phyloP scores from a whole-genome alignment of 2,329 filamentous ascomycete species.

The Pseudophaeomoniella oleicola region DNA sequence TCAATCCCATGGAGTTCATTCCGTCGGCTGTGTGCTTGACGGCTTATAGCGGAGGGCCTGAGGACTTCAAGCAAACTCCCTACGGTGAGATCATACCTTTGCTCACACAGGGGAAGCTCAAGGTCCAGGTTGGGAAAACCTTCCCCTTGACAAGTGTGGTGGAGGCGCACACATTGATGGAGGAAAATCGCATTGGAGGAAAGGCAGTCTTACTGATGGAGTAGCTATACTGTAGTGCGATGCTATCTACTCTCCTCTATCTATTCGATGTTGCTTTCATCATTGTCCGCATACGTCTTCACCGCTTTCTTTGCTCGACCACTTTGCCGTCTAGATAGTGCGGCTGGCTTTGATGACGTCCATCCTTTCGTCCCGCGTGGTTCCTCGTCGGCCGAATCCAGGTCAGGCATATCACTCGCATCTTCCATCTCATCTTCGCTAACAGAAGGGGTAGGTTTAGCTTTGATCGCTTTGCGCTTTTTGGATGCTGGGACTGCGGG shows the following conservation, averaged over 20 bases:
- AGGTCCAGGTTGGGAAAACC: conserved; percentile 25
- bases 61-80: conserved; percentile 27
- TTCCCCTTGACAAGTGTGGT: conserved; percentile 31
- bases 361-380: not conserved
- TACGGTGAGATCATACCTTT: conserved; percentile 23
- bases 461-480: conserved; percentile 7
- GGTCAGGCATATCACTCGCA: conserved; percentile 22
- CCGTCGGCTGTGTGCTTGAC: conserved; percentile 26
- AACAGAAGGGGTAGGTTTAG: conserved; percentile 1
- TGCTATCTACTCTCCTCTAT: too few relatives aligned
- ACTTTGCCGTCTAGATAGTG: conserved; percentile 6
- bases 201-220: conserved; percentile 25
- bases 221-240: not conserved
- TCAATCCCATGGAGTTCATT: conserved; percentile 29
- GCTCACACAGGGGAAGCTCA: conserved; percentile 23
- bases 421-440: conserved; percentile 16
- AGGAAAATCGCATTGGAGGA: conserved; percentile 26
- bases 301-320: conserved; percentile 7
- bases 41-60: conserved; percentile 21
- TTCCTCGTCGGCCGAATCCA: conserved; percentile 17
- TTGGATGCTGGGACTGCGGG: conserved; percentile 11
- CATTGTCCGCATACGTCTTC: conserved; percentile 10
- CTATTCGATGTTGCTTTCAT: conserved; percentile 2
- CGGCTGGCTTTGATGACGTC: conserved; percentile 1
- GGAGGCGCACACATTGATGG: conserved; percentile 31